Evolutionary conservation across 805 yeast genomes (phyloP).

Genomic region (Ogataea wickerhamii): DNA sequence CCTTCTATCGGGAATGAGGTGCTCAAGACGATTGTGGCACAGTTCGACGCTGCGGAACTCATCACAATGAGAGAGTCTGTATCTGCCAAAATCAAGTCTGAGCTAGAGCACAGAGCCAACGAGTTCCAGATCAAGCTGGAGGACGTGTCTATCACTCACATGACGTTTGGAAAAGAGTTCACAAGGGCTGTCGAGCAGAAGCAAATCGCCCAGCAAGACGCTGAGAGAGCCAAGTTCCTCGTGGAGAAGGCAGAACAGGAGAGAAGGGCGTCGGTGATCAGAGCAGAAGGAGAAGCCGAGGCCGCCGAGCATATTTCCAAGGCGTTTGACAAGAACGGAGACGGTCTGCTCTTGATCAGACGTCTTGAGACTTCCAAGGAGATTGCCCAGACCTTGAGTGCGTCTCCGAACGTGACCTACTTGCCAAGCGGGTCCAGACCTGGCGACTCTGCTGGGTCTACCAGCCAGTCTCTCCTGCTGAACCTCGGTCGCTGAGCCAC

Average conservation of each 20-base stretch:
- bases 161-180: conserved; percentile 95
- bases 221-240: conserved; percentile 89
- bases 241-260: conserved; percentile 98
- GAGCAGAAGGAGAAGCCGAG: conserved; percentile 99
- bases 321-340: conserved; percentile 92
- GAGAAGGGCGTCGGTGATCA: conserved; percentile 86
- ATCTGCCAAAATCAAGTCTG: conserved; percentile 82
- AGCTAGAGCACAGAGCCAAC: conserved; percentile 72
- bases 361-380: conserved; percentile 96
- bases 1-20: conserved; percentile 98
- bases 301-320: conserved; percentile 93
- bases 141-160: conserved; percentile 96
- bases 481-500: conserved; percentile 67
- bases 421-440: conserved; percentile 56
- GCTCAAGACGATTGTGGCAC: conserved; percentile 93
- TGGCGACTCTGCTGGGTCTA: conserved; percentile 36
- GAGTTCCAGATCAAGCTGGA: conserved; percentile 91
- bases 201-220: conserved; percentile 99
- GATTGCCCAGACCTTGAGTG: conserved; percentile 83
- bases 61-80: conserved; percentile 97
- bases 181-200: conserved; percentile 98
- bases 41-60: conserved; percentile 96
- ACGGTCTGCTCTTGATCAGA: conserved; percentile 88
- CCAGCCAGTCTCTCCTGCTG: conserved; percentile 55
- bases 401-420: conserved; percentile 82